Base-by-base conservation (phyloP, 169 alveolate genomes). In the Plasmodium adleri region DNA sequence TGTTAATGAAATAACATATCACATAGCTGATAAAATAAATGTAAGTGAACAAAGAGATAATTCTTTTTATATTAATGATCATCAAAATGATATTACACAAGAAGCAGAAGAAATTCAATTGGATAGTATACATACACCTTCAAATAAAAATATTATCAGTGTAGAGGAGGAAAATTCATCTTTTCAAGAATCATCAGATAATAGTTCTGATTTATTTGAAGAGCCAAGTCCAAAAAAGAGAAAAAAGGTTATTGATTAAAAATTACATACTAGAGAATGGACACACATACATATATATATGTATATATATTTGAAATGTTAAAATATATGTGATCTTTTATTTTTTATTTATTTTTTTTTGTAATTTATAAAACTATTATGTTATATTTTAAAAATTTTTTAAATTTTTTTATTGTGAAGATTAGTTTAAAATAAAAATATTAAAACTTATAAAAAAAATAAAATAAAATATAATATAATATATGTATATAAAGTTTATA, bases 121-220 rank as follows among this genome's bases (percentile, higher is more conserved):
- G 3, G n/a, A 17, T 68, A 22, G 49, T 45, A 47, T 22, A 45
- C 20, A 22, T 60, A 17, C 32, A 45, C 26, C 20, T 13, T n/a
- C 58, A 72, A 28, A 54, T 52, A 26, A 26, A 7, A 72, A 13
- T 13, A 54, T 13, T n/a, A 54, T 10, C 26, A 12, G 5, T 32
- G 59, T 9, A 9, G 47, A 47, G 0, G 78, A 50, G 45, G 13
- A 39, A 26, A 66, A 56, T 39, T 8, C 59, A 39, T 22, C 50
- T 24, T 32, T 32, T 32, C 24, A 70, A 12, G 71, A 78, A 10
- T 22, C 62, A 1, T 68, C 74, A 9, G 67, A 78, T 22, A 26
- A 47, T 49, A 80, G 90, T 22, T 80, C 90, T 1, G 85, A 80
- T 58, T 72, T 80, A 49, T 80, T 80, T 72, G 90, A 68, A 68